Conservation (phyloP, 83 land plant genomes). For the Isoetes engelmannii region DNA sequence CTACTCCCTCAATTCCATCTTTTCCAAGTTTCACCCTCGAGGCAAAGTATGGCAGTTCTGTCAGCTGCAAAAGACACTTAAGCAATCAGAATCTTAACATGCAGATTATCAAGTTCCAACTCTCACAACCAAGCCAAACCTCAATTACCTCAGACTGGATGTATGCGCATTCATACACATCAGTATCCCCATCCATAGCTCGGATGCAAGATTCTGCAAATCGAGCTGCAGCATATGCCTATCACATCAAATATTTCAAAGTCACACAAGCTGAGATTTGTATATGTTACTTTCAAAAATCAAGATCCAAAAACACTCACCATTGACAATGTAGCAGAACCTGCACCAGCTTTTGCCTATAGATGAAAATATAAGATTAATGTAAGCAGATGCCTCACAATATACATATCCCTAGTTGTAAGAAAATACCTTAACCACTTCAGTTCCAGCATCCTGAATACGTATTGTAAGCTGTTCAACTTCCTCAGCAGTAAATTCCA, state of each 20-base stretch:
- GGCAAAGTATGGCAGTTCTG: conserved; percentile 92
- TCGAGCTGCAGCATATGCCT: conserved; percentile 95
- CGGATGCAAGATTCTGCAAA: conserved; percentile 95
- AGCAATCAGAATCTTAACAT: not conserved
- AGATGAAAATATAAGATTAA: not conserved
- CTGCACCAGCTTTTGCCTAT: conserved; percentile 90
- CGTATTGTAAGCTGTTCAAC: conserved; percentile 72
- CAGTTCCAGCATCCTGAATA: conserved; percentile 93
- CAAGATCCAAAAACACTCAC: conserved; percentile 8
- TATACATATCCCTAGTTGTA: not conserved
- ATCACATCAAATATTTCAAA: not conserved
- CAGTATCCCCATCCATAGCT: conserved; percentile 83
- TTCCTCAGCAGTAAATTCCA: conserved; percentile 72
- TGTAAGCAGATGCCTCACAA: not conserved
- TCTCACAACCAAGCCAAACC: not conserved
- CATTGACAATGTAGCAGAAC: conserved; percentile 96
- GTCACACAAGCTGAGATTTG: not conserved
- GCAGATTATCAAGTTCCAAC: not conserved
- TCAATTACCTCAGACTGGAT: conserved; percentile 49
- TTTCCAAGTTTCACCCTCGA: conserved; percentile 77
- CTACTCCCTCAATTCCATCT: conserved; percentile 76
- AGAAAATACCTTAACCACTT: conserved; percentile 62
- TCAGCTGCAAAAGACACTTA: conserved; percentile 25
- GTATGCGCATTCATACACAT: conserved; percentile 80
- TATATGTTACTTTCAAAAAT: not conserved